These are phyloP conservation scores for Saccharum hybrid DNA, from an alignment of 202 grass and related monocot species.

Conservation along the genomic window DNA sequence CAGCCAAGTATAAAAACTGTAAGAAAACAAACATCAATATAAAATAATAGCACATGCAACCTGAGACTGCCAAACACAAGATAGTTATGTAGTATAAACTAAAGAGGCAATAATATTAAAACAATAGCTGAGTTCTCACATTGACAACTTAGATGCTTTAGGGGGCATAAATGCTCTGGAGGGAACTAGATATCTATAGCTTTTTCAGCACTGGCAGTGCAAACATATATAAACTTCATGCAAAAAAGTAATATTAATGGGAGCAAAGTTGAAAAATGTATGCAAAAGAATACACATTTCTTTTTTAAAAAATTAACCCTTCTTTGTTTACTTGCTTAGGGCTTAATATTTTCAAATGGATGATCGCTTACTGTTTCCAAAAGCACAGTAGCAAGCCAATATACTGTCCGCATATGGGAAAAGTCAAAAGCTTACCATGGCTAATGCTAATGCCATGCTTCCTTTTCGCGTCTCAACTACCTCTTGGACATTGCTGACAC, in stretches of 20 bases:
- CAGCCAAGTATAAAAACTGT: constrained; percentile 35
- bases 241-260: background rate
- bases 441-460: constrained; percentile 84
- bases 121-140: background rate
- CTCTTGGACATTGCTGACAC: constrained; percentile 81
- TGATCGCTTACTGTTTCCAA: constrained; percentile 7
- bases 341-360: constrained; percentile 13
- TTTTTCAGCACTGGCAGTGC: background rate
- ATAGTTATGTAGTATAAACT: constrained; percentile 4
- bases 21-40: constrained; percentile 32
- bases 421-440: constrained; percentile 72
- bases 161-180: background rate
- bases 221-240: constrained; percentile 18
- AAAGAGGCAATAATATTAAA: constrained; percentile 18
- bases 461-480: constrained; percentile 86
- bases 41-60: constrained; percentile 22
- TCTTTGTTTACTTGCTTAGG: background rate
- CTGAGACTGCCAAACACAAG: background rate
- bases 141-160: constrained; percentile 5
- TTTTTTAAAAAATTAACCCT: background rate
- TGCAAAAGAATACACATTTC: background rate
- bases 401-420: constrained; percentile 20
- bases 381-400: constrained; percentile 1
- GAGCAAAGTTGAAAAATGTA: background rate
- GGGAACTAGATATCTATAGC: background rate